A percentile compares a stretch with the other conserved stretches of the same genome.
phyloP scores from a whole-genome alignment of 768 basidiomycete genomes.

The Hygrophoropsis aurantiaca region DNA sequence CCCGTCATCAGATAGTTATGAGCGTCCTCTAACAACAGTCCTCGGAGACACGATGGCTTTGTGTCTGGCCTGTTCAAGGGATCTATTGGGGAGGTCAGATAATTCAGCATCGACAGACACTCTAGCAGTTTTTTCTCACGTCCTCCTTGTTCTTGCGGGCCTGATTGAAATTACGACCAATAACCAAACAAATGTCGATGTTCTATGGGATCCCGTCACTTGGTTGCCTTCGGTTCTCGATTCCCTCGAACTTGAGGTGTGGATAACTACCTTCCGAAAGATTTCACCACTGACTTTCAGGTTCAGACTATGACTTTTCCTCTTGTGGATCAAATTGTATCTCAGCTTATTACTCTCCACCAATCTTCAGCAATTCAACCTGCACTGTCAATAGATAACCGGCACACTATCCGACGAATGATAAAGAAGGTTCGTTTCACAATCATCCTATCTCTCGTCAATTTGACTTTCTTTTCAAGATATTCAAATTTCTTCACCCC shows the following conservation, averaged over 20 bases:
- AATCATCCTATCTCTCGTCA: background rate
- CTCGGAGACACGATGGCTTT: conserved; percentile 56
- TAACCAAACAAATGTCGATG: conserved; percentile 26
- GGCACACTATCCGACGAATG: conserved; percentile 57
- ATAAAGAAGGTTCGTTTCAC: conserved; percentile 43
- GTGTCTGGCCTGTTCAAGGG: conserved; percentile 43
- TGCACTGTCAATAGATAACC: conserved; percentile 52
- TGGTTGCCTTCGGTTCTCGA: conserved; percentile 64
- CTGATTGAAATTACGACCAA: conserved; percentile 45
- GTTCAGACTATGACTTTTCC: conserved; percentile 62
- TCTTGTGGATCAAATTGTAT: conserved; percentile 62
- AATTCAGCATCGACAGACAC: conserved; percentile 32
- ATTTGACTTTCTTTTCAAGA: conserved; percentile 22
- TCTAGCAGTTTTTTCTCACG: conserved; percentile 53
- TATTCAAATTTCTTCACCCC: conserved; percentile 73
- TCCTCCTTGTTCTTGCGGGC: conserved; percentile 49
- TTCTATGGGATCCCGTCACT: conserved; percentile 59
- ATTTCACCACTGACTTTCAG: conserved; percentile 11
- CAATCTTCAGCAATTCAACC: conserved; percentile 51
- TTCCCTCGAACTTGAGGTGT: conserved; percentile 56
- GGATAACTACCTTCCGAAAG: conserved; percentile 12
- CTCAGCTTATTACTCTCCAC: conserved; percentile 55
- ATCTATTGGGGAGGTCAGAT: conserved; percentile 30
- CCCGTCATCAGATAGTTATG: conserved; percentile 24
- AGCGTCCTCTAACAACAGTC: conserved; percentile 57